Evolutionary conservation across 192 early-diverging fungal genomes (phyloP), one percentile per base, ranked within the genome.

Genomic region (Backusella luteola): DNA sequence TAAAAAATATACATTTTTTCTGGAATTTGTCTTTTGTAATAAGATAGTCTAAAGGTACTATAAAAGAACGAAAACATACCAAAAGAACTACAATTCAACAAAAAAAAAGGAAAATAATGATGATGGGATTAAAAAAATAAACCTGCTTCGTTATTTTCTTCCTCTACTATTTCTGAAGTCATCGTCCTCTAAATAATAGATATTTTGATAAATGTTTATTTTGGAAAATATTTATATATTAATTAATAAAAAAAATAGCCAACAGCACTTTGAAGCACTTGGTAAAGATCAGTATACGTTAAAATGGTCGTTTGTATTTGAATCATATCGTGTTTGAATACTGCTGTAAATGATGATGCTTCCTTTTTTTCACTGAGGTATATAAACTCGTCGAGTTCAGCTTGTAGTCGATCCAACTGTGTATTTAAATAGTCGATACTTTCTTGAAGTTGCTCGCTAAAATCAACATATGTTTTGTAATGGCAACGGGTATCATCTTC

Each of bases 381-480:
- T 63, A 63, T 63, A 4, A 63, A 29, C 26, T 63, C 56, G 23
- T 63, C 23, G 0, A 63, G 23, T 26, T 63, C 56, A 29, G 56
- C 23, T 63, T 63, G 56, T n/a, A 63, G 21, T 29, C 56, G 23
- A 63, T 63, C 56, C n/a, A 63, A 26, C 21, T 29, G 56, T 26
- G 12, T 63, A 63, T 63, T 26, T 29, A 63, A 63, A 63, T 63
- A 26, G 56, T 63, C 23, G 1, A 29, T 63, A 14, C 23, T 15
- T 63, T 63, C 56, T 12, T 29, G 12, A 5, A 63, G 56, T 63
- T 63, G 56, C 12, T 29, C 23, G 26, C 56, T 63, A 26, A 63
- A 63, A 63, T 63, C 56, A 12, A 63, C 56, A 8, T 63, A 63
- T 29, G 56, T 63, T 29, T 63, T 63, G 56, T 63, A 63, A 63